phyloP scores from a whole-genome alignment of 345 rosid genomes.

The Bretschneidera sinensis region DNA sequence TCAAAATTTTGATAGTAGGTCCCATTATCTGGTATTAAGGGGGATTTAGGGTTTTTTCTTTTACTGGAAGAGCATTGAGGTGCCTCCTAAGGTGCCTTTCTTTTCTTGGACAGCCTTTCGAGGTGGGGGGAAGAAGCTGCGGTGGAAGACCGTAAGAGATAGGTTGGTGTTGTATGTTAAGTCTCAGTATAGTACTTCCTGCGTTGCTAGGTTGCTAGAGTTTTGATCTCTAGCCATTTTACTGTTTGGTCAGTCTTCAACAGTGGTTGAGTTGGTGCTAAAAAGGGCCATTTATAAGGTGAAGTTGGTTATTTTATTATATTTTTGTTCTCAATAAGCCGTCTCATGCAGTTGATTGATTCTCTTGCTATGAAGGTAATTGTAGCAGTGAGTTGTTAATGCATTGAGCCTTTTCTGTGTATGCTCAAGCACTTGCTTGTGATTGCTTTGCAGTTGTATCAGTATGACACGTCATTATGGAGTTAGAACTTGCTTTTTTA shows the following conservation, averaged over 20 bases:
- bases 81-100: not conserved
- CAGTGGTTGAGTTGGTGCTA: too few relatives aligned
- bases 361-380: not conserved
- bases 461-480: too few relatives aligned
- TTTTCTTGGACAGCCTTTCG: too few relatives aligned
- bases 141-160: not conserved
- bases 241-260: too few relatives aligned
- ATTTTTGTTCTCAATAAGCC: not conserved
- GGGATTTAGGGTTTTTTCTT: not conserved
- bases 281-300: not conserved
- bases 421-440: too few relatives aligned
- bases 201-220: not conserved
- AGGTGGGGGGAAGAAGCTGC: not conserved
- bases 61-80: not conserved
- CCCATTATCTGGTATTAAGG: not conserved
- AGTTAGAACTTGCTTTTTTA: too few relatives aligned
- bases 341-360: not conserved
- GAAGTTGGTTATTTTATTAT: not conserved
- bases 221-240: not conserved
- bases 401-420: too few relatives aligned
- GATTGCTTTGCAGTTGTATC: too few relatives aligned
- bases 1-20: not conserved
- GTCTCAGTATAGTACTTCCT: not conserved
- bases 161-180: not conserved
- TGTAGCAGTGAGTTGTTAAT: not conserved